phyloP scores from a whole-genome alignment of 2,329 filamentous ascomycete species.

The Pseudogymnoascus sp. region DNA sequence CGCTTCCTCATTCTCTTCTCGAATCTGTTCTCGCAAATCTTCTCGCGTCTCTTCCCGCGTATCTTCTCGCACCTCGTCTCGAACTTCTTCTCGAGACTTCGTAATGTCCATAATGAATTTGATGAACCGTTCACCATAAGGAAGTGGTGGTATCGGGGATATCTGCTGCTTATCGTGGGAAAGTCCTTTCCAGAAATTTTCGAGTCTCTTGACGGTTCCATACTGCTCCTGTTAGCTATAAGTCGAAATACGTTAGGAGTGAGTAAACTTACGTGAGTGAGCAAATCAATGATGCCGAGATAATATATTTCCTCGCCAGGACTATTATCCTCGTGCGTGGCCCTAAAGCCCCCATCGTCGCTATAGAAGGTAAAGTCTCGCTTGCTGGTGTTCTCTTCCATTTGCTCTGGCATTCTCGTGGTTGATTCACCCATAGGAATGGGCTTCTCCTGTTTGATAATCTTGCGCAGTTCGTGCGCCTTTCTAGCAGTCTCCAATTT shows the following conservation, averaged over 20 bases:
- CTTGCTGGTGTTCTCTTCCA: constrained; percentile 66
- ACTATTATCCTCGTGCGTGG: constrained; percentile 81
- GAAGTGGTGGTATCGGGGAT: constrained; percentile 80
- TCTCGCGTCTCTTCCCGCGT: not conserved
- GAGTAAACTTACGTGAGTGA: constrained; percentile 73
- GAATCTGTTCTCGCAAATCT: not conserved
- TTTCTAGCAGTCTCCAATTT: constrained; percentile 88
- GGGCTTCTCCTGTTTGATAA: constrained; percentile 86
- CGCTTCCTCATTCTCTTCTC: constrained; percentile 1
- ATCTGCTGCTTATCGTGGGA: constrained; percentile 79
- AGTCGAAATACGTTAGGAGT: not conserved
- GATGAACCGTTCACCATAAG: constrained; percentile 90
- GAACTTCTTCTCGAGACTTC: constrained; percentile 74
- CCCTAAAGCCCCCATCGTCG: constrained; percentile 87
- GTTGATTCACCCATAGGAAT: constrained; percentile 81
- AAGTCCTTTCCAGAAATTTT: constrained; percentile 95
- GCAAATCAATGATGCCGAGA: constrained; percentile 93
- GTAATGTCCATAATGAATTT: constrained; percentile 88
- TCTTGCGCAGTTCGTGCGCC: constrained; percentile 81
- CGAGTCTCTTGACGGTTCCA: constrained; percentile 85
- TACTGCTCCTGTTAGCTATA: constrained; percentile 51
- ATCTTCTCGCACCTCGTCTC: not conserved
- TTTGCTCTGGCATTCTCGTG: constrained; percentile 83
- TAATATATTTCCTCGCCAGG: constrained; percentile 94
- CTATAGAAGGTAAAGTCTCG: constrained; percentile 76